These are phyloP conservation scores for Monsonia emarginata DNA, from an alignment of 441 rosid species.

Conservation along the genomic window DNA sequence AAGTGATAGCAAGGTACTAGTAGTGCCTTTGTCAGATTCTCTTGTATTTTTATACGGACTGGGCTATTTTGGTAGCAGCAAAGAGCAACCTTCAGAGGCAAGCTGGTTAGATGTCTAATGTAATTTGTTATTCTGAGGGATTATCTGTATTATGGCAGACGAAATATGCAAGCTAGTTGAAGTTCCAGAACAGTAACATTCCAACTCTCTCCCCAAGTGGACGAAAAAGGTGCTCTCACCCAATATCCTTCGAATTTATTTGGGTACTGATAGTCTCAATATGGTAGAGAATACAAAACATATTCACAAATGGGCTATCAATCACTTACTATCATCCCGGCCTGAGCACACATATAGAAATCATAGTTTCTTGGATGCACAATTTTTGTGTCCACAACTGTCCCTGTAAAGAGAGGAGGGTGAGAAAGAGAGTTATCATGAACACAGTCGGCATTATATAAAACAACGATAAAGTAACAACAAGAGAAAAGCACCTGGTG, in stretches of 20 bases:
- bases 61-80: neutral
- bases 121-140: neutral
- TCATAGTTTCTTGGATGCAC: conserved; percentile 82
- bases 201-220: neutral
- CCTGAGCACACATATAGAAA: conserved; percentile 89
- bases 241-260: neutral
- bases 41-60: neutral
- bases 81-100: no score
- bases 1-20: neutral
- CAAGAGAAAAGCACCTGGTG: conserved; percentile 39
- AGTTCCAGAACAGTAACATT: neutral
- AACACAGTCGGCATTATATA: conserved; percentile 3
- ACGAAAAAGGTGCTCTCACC: neutral
- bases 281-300: neutral
- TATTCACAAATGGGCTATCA: neutral
- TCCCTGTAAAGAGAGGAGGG: conserved; percentile 36
- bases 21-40: conserved; percentile 2
- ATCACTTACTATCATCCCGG: conserved; percentile 58
- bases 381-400: conserved; percentile 72
- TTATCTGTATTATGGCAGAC: no score
- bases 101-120: neutral
- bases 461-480: neutral
- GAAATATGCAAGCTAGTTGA: no score
- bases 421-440: conserved; percentile 3
- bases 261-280: neutral